Evolutionary conservation across 768 basidiomycete species (phyloP).

Genomic region (Amanita subjunquillea): DNA sequence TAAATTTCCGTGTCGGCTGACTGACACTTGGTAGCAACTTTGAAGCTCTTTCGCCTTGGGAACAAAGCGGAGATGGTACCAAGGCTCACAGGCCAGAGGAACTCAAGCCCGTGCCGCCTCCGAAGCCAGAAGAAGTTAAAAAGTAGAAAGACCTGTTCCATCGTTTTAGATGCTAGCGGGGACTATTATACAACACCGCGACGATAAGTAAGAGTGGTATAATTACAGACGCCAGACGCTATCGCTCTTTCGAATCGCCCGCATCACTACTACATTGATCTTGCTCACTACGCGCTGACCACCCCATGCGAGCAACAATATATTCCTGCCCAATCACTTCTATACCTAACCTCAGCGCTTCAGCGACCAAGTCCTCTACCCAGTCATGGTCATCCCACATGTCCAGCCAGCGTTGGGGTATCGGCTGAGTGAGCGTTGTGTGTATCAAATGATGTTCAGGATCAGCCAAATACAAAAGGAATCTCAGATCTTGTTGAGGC

Average conservation of each 20-base stretch:
- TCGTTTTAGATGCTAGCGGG: neutral
- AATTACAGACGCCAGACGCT: conserved; percentile 5
- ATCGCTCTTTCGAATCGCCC: conserved; percentile 8
- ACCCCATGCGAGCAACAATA: conserved; percentile 78
- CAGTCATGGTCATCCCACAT: conserved; percentile 90
- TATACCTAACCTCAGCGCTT: conserved; percentile 71
- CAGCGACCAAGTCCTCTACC: conserved; percentile 94
- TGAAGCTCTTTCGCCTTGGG: conserved; percentile 90
- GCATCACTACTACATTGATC: conserved; percentile 13
- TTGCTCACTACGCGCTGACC: conserved; percentile 19
- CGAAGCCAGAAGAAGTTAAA: conserved; percentile 71
- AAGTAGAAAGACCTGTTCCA: conserved; percentile 34
- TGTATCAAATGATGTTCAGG: conserved; percentile 70
- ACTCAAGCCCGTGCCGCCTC: conserved; percentile 67
- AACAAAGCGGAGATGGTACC: conserved; percentile 71
- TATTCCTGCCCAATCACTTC: conserved; percentile 93
- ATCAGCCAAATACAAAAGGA: conserved; percentile 65
- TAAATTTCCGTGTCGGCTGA: neutral
- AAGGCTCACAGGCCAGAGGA: conserved; percentile 49
- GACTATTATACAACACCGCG: neutral
- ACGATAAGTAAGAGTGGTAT: conserved; percentile 6
- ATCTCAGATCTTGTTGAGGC: conserved; percentile 45
- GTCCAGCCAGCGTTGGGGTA: conserved; percentile 80
- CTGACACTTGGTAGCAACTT: conserved; percentile 60
- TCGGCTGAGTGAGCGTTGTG: conserved; percentile 72